Percentiles rank a stretch among this genome's conserved stretches.
phyloP scores from a whole-genome alignment of 805 yeast genomes.

The Debaryomyces tyrocola region DNA sequence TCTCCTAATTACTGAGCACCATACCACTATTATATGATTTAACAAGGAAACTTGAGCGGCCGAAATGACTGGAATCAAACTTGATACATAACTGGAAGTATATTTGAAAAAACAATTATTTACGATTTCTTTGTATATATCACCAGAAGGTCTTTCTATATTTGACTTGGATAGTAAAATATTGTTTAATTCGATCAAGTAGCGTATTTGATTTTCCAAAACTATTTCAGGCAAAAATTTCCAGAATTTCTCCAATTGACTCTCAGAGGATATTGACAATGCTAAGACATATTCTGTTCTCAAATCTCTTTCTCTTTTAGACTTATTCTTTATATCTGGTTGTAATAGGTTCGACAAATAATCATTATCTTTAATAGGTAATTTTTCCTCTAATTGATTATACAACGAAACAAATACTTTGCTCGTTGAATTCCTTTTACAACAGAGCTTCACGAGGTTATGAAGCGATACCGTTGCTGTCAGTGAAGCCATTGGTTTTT shows the following conservation, averaged over 20 bases:
- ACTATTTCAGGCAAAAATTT: conserved; percentile 10
- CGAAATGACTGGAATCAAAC: not conserved
- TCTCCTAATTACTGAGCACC: conserved; percentile 9
- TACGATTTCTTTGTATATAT: conserved; percentile 10
- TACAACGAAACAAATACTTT: conserved; percentile 26
- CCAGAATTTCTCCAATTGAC: conserved; percentile 23
- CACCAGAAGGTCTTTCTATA: conserved; percentile 1
- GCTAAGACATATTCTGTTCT: conserved; percentile 10
- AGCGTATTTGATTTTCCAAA: conserved; percentile 9
- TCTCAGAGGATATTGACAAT: conserved; percentile 18
- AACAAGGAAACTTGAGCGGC: conserved; percentile 4
- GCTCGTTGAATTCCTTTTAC: conserved; percentile 18
- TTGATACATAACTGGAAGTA: conserved; percentile 2
- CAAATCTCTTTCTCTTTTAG: conserved; percentile 13
- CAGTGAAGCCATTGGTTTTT: not conserved
- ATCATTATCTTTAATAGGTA: conserved; percentile 21
- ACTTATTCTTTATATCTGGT: conserved; percentile 6
- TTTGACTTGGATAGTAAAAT: conserved; percentile 1
- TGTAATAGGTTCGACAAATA: conserved; percentile 26
- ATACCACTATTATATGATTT: conserved; percentile 10
- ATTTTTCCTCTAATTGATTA: conserved; percentile 24
- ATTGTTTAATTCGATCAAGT: conserved; percentile 11
- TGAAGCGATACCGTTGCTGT: conserved; percentile 5
- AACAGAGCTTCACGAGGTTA: conserved; percentile 20
- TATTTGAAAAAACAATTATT: conserved; percentile 13